Conservation (phyloP, 257 asterid genomes). For the Parsonsia alboflavescens region DNA sequence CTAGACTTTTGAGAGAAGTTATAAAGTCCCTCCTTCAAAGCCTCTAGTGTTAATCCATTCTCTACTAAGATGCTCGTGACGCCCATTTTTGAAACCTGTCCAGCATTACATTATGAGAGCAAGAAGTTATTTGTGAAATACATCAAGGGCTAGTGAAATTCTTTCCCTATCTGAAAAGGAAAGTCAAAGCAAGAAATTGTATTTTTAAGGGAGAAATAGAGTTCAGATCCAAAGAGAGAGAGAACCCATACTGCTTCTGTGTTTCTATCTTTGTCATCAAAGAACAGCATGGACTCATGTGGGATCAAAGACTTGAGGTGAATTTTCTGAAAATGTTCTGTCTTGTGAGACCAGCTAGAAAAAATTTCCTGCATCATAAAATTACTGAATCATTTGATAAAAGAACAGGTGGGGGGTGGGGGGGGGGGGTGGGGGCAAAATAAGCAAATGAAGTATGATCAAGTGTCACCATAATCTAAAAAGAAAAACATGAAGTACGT, state of each 20-base stretch:
- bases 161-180: neutral
- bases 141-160: neutral
- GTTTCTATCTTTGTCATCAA: constrained; percentile 35
- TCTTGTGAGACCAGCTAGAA: constrained; percentile 33
- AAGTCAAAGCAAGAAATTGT: neutral
- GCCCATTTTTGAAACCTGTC: constrained; percentile 34
- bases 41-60: constrained; percentile 27
- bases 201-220: too few relatives aligned
- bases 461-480: too few relatives aligned
- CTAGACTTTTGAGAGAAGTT: constrained; percentile 25
- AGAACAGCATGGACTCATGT: constrained; percentile 32
- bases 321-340: constrained; percentile 34
- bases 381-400: neutral
- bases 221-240: neutral
- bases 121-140: neutral
- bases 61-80: constrained; percentile 30
- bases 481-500: too few relatives aligned
- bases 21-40: constrained; percentile 30
- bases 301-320: constrained; percentile 25
- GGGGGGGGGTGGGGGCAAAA: too few relatives aligned
- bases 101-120: neutral
- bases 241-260: constrained; percentile 19
- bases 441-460: too few relatives aligned
- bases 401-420: neutral
- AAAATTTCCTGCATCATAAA: constrained; percentile 32